phyloP scores from a whole-genome alignment of 345 rosid genomes.

The Trapa incisa region DNA sequence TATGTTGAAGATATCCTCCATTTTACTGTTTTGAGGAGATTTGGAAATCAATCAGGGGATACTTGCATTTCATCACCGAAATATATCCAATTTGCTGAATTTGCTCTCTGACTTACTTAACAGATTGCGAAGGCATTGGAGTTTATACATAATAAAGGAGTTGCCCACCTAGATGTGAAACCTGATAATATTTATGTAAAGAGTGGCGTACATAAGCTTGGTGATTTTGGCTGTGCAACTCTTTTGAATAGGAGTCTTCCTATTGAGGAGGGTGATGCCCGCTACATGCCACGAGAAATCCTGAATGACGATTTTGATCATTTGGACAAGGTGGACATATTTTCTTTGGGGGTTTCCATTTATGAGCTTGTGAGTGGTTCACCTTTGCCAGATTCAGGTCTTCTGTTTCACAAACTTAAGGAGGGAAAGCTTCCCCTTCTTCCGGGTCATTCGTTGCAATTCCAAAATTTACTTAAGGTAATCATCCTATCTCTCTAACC shows the following conservation, averaged over 20 bases:
- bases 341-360: slow-evolving; percentile 70
- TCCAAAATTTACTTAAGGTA: slow-evolving; percentile 91
- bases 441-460: slow-evolving; percentile 73
- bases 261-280: slow-evolving; percentile 95
- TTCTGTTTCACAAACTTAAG: slow-evolving; percentile 51
- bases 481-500: neutral
- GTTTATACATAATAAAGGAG: slow-evolving; percentile 64
- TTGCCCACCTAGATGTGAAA: slow-evolving; percentile 92
- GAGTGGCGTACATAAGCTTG: slow-evolving; percentile 70
- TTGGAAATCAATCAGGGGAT: neutral
- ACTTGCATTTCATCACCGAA: neutral
- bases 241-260: slow-evolving; percentile 70
- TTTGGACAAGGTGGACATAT: slow-evolving; percentile 86
- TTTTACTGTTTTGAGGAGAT: neutral
- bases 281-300: slow-evolving; percentile 98
- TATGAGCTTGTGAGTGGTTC: slow-evolving; percentile 78
- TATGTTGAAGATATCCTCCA: neutral
- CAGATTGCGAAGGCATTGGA: slow-evolving; percentile 85
- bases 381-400: slow-evolving; percentile 64
- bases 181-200: slow-evolving; percentile 92
- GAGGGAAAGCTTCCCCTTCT: slow-evolving; percentile 85
- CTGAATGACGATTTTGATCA: slow-evolving; percentile 73
- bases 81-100: neutral
- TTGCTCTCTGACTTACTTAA: neutral
- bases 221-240: slow-evolving; percentile 96